A percentile compares a stretch with the other conserved stretches of the same genome.
These are phyloP conservation scores for Chrysanthemum lavandulifolium DNA, from an alignment of 129 eudicot species.

Conservation along the genomic window DNA sequence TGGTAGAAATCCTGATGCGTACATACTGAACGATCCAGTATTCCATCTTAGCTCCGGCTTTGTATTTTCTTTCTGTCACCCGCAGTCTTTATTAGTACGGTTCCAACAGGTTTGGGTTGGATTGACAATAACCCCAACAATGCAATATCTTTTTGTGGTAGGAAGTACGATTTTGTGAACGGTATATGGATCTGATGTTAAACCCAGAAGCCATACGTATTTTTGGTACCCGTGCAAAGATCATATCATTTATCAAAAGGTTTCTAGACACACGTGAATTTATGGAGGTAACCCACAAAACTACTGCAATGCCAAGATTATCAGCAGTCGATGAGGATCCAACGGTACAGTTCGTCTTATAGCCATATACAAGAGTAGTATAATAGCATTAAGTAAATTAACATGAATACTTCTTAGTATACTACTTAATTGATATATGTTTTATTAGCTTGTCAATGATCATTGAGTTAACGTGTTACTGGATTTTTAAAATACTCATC, in stretches of 20 bases:
- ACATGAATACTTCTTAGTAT: background rate
- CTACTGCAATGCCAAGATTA: slow-evolving; percentile 40
- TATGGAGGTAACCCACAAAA: slow-evolving; percentile 59
- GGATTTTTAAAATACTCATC: too few relatives aligned
- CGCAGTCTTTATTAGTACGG: too few relatives aligned
- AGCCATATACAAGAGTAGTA: background rate
- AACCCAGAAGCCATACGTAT: slow-evolving; percentile 72
- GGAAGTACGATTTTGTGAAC: slow-evolving; percentile 93
- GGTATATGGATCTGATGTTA: slow-evolving; percentile 82
- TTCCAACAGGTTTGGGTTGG: too few relatives aligned
- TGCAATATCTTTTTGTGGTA: slow-evolving; percentile 19
- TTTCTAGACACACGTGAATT: slow-evolving; percentile 70
- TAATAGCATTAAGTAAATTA: too few relatives aligned
- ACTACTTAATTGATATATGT: background rate
- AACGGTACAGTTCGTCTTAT: slow-evolving; percentile 43
- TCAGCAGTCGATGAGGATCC: slow-evolving; percentile 82
- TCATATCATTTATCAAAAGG: slow-evolving; percentile 58
- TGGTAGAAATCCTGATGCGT: slow-evolving; percentile 73
- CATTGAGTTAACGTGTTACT: background rate
- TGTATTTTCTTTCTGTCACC: background rate
- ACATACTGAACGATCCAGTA: slow-evolving; percentile 85
- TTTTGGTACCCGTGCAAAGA: slow-evolving; percentile 68
- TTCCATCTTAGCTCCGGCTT: background rate
- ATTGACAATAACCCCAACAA: background rate
- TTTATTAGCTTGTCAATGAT: background rate